Percentiles rank a stretch among this genome's conserved stretches.
Evolutionary conservation across 306 rosid genomes (phyloP).

Genomic region (Rosa persica): DNA sequence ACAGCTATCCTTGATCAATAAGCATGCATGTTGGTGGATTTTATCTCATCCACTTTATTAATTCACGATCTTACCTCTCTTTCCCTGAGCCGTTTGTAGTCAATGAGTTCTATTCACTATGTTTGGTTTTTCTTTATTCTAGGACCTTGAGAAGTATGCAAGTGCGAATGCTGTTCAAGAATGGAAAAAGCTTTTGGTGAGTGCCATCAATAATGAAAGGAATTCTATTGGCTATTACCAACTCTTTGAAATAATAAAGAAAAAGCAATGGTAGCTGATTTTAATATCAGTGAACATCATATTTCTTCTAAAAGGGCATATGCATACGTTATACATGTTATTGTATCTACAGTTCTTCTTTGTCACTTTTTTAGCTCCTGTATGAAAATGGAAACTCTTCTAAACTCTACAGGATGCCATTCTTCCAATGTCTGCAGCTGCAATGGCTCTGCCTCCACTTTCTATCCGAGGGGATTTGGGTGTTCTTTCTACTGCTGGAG

Average conservation of each 20-base stretch:
- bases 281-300: background rate
- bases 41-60: background rate
- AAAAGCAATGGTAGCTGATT: background rate
- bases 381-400: slow-evolving; percentile 30
- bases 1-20: background rate
- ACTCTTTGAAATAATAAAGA: background rate
- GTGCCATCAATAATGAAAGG: slow-evolving; percentile 16
- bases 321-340: background rate
- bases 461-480: slow-evolving; percentile 88
- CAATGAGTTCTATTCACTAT: background rate
- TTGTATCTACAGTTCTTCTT: background rate
- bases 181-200: slow-evolving; percentile 83
- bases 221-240: background rate
- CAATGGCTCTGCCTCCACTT: slow-evolving; percentile 93
- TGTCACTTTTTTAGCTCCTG: slow-evolving; percentile 9
- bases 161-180: slow-evolving; percentile 75
- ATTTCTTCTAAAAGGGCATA: background rate
- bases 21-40: background rate
- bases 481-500: slow-evolving; percentile 83
- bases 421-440: slow-evolving; percentile 86
- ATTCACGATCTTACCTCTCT: background rate
- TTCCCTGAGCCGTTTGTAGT: background rate
- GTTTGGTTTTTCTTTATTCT: slow-evolving; percentile 23
- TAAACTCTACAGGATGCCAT: slow-evolving; percentile 72
- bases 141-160: slow-evolving; percentile 84